These are phyloP conservation scores for Ustilago curta DNA, from an alignment of 1,284 basidiomycete species.

Conservation along the genomic window DNA sequence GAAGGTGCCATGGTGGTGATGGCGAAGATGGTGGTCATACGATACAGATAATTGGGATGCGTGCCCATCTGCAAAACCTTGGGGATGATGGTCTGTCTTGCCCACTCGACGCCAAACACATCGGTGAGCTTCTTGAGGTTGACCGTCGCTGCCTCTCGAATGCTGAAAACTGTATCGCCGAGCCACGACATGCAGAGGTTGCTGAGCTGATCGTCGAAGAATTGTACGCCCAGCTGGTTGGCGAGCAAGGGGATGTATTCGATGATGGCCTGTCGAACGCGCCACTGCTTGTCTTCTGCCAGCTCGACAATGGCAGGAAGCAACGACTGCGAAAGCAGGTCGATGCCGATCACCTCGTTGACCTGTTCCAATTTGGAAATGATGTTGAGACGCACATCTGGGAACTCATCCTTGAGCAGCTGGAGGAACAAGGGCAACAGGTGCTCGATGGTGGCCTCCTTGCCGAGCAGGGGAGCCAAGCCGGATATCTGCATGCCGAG, in stretches of 20 bases:
- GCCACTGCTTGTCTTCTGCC: constrained; percentile 99
- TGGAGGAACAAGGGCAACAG: constrained; percentile 96
- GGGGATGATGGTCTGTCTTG: constrained; percentile 91
- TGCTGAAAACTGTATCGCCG: constrained; percentile 97
- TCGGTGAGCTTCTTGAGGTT: constrained; percentile 98
- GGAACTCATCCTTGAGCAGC: constrained; percentile 97
- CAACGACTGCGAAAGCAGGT: constrained; percentile 92
- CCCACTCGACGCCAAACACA: constrained; percentile 99
- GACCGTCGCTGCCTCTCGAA: constrained; percentile 95
- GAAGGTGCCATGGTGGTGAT: constrained; percentile 96
- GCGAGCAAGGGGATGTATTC: constrained; percentile 97
- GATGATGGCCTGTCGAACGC: constrained; percentile 99
- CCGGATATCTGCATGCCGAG: constrained; percentile 97
- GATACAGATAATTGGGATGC: constrained; percentile 96
- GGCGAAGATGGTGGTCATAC: constrained; percentile 99
- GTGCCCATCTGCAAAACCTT: constrained; percentile 98
- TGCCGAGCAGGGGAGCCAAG: constrained; percentile 93
- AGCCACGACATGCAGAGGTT: constrained; percentile 99
- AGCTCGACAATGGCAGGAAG: constrained; percentile 97
- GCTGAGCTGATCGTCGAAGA: constrained; percentile 97
- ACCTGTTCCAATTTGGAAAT: constrained; percentile 99
- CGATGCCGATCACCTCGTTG: constrained; percentile 96
- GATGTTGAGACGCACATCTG: constrained; percentile 96
- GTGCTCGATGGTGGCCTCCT: constrained; percentile 94
- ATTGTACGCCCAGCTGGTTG: constrained; percentile 93